Base-by-base conservation (phyloP, 2,329 filamentous ascomycete species). In the Didymellaceae sp. region DNA sequence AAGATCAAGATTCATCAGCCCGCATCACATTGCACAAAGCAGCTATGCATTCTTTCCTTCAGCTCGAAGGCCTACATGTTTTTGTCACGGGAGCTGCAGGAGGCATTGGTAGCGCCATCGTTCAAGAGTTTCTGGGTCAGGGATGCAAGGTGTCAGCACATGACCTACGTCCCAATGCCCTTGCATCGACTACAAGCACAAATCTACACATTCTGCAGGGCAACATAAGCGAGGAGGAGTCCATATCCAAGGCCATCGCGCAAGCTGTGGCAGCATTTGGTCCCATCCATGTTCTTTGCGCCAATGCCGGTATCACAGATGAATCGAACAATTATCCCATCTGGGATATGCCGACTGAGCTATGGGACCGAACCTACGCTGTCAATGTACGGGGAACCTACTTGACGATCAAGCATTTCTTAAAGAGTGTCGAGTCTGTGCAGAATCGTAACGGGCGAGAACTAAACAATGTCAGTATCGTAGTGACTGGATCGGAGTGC, bases 381-480 rank as follows among this genome's bases (percentile, higher is more conserved):
- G 73, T 74, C 17, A 83, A 83, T 54, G 74, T 78, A 13, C 75
- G 78, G 13, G 80, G 79, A 5, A 81, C 79, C 1, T 83, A 81
- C 54, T 68, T 84, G 3, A 80, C 79, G 0, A 78, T 83, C 63
- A 84, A 83, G 58, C 78, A 82, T 52, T 83, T 83, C 62, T 67
- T 84, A 5, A 75, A 69, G 24, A 66, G 69, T 1, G 75, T 78
- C 0, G 72, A 76, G 11, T 53, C 61, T 4, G 52, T 63, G 2
- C 80, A 82, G 55, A 59, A 5, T 5, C 26, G 75, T 17, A 55
- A 51, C 2, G 70, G 73, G 1, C 62, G 63, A 25, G 76, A 80
- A 52, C 51, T 82, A 3, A 62, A 75, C 2, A 82, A 82, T 46
- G 71, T 82, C 1, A 75, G 80, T 6, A 77, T 83, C 40, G 76